Base-by-base conservation (phyloP, 192 early-diverging fungal genomes). In the Entomortierella chlamydospora region DNA sequence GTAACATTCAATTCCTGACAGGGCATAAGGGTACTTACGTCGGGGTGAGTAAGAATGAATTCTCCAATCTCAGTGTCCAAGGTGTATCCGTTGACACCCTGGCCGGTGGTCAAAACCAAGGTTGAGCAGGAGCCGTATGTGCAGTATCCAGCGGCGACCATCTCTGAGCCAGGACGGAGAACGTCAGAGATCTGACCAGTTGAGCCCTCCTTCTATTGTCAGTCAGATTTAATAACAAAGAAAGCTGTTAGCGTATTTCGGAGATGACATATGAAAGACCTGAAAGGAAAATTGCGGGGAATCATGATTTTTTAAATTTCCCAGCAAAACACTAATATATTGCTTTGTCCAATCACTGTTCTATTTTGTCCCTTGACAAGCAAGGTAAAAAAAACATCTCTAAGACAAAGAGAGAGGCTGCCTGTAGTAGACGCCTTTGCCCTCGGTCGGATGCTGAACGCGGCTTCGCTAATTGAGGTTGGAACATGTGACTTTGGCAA, bases 31-130 rank as follows among this genome's bases (percentile, higher is more conserved):
- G 42, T 15, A 70, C 80, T 81, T 90, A 93, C 91, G 72, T 96
- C 84, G 18, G 93, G 95, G 79, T 99, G 98, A n/a, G 96, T 98
- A 81, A 99, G 88, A 70, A 99, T 93, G 82, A 99, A 99, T 83
- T 99, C 96, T 57, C 98, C 98, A 56, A 98, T 93, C 67, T 81
- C 92, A 28, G 96, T 94, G 83, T 99, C 97, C 47, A 99, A 91
- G 41, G 97, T 99, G 74, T 95, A 99, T 61, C 97, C 97, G 81
- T 98, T 94, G 56, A 97, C 96, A 70, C 89, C 90, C 73, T 89
- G 86, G 59, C 92, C 93, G 63, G 94, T 87, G 60, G 97, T 90
- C 70, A 94, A 79, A 33, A 94, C 84, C 82, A 94, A 82, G 64
- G 93, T 91, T 74, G 90, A 91, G 73, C 91, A 97, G 57, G 91